Base-by-base conservation (phyloP, 768 basidiomycete genomes). In the Boletus vermiculosoides region DNA sequence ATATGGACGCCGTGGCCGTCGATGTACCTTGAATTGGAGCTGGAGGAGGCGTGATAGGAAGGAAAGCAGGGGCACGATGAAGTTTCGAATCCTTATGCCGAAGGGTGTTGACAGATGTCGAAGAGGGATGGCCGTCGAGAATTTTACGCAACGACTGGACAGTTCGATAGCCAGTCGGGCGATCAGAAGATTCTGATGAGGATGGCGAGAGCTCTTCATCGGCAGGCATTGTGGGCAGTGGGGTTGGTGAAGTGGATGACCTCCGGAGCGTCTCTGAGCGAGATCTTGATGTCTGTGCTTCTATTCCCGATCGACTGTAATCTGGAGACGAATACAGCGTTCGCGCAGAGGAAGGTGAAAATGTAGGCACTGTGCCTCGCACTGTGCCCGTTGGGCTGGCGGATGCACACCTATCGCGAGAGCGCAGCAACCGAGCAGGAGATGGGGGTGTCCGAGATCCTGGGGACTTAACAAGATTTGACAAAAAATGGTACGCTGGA, bases 1-100 rank as follows among this genome's bases (percentile, higher is more conserved):
- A 90, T 47, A 92, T 78, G 30, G 85, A 87, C 1, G 90, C 90
- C 2, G 90, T 92, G 1, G 90, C 86, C 5, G 77, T 87, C 4
- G 87, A 88, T 5, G 87, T 86, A n/a, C 81, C 78, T 7, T 86
- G 75, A 2, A 71, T 66, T 11, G 83, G 82, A 11, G 78, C 76
- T 2, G 87, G 85, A 3, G 82, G 79, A 4, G 72, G 73, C 45
- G 67, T 79, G 55, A 69, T 65, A 30, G 53, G 82, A 74, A 36
- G 77, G 76, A 66, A 66, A 40, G 57, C 45, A 36, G 63, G 67
- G 20, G 65, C 25, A 33, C 68, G 67, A 34, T 22, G 37, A 18
- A 48, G n/a, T 44, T 56, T 66, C 16, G 36, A 18, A 39, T 52
- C 36, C 40, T 61, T 66, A 12, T 51, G 58, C n/a, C 34, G 49